A percentile compares a stretch with the other conserved stretches of the same genome.
Conservation (phyloP, 805 yeast genomes). For the Metschnikowia rubicola region DNA sequence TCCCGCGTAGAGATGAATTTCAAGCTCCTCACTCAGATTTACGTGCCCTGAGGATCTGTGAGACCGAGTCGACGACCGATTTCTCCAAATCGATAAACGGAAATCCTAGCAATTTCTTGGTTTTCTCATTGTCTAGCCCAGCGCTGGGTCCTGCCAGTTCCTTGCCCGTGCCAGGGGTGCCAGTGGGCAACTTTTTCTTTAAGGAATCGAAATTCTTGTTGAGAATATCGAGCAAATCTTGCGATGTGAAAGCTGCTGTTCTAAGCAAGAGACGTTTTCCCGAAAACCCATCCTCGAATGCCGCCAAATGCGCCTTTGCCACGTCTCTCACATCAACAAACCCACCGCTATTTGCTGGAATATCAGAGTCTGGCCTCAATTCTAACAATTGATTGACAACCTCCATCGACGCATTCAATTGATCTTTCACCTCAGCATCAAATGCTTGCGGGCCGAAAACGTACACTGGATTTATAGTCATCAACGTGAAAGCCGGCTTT, state of each 20-base stretch:
- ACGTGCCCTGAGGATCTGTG: slow-evolving; percentile 5
- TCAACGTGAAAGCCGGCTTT: slow-evolving; percentile 35
- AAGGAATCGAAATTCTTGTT: slow-evolving; percentile 40
- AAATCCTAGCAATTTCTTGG: slow-evolving; percentile 11
- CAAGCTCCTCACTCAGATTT: no score
- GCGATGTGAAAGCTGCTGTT: slow-evolving; percentile 23
- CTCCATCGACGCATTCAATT: slow-evolving; percentile 24
- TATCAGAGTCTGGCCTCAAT: background rate
- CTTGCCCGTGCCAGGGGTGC: slow-evolving; percentile 39
- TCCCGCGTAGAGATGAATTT: no score
- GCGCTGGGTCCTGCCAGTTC: slow-evolving; percentile 19
- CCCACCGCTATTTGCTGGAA: background rate
- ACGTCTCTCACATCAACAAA: slow-evolving; percentile 21
- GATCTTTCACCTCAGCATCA: slow-evolving; percentile 25
- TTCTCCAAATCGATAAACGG: slow-evolving; percentile 26
- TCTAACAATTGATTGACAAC: slow-evolving; percentile 1
- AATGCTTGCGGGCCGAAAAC: slow-evolving; percentile 55
- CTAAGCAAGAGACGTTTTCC: slow-evolving; percentile 30
- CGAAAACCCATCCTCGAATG: slow-evolving; percentile 18
- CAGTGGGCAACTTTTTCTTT: slow-evolving; percentile 42
- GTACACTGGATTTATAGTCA: slow-evolving; percentile 41
- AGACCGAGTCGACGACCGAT: slow-evolving; percentile 32
- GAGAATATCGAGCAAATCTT: slow-evolving; percentile 29
- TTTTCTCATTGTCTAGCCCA: slow-evolving; percentile 8
- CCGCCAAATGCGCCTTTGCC: slow-evolving; percentile 12